Conservation (phyloP, 2,329 filamentous ascomycete species). For the Pseudogymnoascus pannorum region DNA sequence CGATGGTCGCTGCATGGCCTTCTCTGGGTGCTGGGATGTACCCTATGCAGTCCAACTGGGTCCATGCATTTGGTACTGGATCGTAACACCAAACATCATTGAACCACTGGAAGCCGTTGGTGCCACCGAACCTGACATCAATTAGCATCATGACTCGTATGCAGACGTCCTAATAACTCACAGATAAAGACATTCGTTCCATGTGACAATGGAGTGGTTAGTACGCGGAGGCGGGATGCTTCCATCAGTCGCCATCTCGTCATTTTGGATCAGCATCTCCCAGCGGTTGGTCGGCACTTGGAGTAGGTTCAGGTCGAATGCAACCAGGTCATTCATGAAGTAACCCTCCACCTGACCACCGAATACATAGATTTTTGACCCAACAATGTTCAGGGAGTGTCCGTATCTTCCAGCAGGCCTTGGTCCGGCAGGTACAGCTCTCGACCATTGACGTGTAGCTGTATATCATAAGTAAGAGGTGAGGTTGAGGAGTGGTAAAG, state of each 20-base stretch:
- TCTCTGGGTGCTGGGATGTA: constrained; percentile 93
- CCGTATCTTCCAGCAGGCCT: constrained; percentile 88
- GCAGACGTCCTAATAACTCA: constrained; percentile 41
- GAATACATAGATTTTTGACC: constrained; percentile 96
- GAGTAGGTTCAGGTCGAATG: constrained; percentile 91
- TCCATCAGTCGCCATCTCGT: constrained; percentile 47
- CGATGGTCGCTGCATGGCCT: constrained; percentile 86
- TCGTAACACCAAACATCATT: constrained; percentile 99
- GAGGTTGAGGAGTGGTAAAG: constrained; percentile 18
- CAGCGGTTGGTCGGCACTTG: constrained; percentile 87
- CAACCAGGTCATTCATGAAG: constrained; percentile 95
- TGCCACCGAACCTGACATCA: constrained; percentile 75
- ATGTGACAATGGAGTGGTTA: constrained; percentile 88
- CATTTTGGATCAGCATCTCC: constrained; percentile 82
- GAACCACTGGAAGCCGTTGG: constrained; percentile 94
- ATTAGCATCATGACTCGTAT: constrained; percentile 16
- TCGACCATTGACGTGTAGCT: constrained; percentile 95
- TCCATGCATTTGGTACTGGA: constrained; percentile 73
- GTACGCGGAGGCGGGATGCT: constrained; percentile 81
- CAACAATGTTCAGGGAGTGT: constrained; percentile 91
- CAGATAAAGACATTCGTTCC: constrained; percentile 89
- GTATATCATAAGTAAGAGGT: constrained; percentile 33
- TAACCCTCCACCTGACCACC: constrained; percentile 94
- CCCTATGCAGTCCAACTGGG: constrained; percentile 88
- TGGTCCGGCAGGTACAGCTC: constrained; percentile 78